Base-by-base conservation (phyloP, 2,329 filamentous ascomycete genomes). In the Chalara sp. region DNA sequence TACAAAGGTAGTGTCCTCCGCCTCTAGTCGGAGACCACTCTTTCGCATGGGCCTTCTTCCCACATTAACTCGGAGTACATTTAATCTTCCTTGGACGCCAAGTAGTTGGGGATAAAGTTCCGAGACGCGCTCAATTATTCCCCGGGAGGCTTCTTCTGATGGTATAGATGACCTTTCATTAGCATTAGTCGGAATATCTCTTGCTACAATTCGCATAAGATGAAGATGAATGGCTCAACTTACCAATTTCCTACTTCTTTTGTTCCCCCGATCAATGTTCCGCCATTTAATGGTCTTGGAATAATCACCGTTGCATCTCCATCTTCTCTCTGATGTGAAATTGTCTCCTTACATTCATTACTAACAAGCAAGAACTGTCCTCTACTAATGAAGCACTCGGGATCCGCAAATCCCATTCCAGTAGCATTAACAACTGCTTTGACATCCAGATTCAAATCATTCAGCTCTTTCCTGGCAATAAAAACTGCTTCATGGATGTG, bases 201-300 rank as follows among this genome's bases (percentile, higher is more conserved):
- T 39, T 39, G 3, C 13, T 39, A 10, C 10, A 73, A 72, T 21
- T 21, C 21, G 21, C 21, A 21, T 21, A 21, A 3, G 21, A 21
- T 21, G 21, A 1, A 56, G 52, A 0, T 21, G 21, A 71, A 76
- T 1, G 80, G 75, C 13, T 71, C 66, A 0, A 72, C 63, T 44
- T 76, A 70, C 76, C 77, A 82, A 61, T 83, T 70, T 50, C 76
- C 67, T 1, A 74, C 71, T 60, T 85, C 76, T 62, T 84, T 85
- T 7, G 81, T 86, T 0, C 83, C 83, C 5, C 83, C 83, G 21
- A 86, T 76, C 39, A 86, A 71, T 0, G 82, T 86, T 3, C 83
- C 83, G 3, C 82, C 82, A 33, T 78, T 71, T 30, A 81, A 76
- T 6, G 75, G 76, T 2, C 83, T 74, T 1, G 83, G 81, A 5